A percentile compares a stretch with the other conserved stretches of the same genome.
Conservation (phyloP, 2,329 filamentous ascomycete species). For the Colletotrichum karsti region DNA sequence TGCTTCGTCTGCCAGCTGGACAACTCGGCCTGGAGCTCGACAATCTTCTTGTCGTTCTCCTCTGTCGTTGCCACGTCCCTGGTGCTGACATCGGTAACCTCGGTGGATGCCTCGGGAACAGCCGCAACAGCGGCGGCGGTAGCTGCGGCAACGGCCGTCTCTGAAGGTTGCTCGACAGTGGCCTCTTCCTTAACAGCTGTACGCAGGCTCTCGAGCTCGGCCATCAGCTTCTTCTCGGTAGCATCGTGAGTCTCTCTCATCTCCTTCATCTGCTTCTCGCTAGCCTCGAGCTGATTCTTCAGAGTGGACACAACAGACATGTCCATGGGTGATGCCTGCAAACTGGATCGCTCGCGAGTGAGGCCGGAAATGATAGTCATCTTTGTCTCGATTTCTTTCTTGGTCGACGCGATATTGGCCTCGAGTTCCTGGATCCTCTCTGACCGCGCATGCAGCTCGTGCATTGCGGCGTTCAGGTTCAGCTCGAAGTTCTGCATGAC, state of each 20-base stretch:
- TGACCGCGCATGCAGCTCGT: slow-evolving; percentile 86
- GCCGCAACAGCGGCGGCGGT: slow-evolving; percentile 11
- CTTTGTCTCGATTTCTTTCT: slow-evolving; percentile 97
- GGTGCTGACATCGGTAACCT: slow-evolving; percentile 38
- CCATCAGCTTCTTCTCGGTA: slow-evolving; percentile 78
- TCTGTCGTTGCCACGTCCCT: slow-evolving; percentile 41
- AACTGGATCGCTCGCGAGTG: slow-evolving; percentile 89
- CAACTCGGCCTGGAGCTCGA: slow-evolving; percentile 76
- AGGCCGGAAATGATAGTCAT: slow-evolving; percentile 94
- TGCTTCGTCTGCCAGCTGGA: slow-evolving; percentile 81
- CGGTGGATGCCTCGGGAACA: slow-evolving; percentile 24
- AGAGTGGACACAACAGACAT: slow-evolving; percentile 90
- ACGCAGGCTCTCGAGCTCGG: slow-evolving; percentile 76
- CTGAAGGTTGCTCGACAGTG: background rate
- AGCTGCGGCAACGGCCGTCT: slow-evolving; percentile 25
- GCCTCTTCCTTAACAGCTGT: slow-evolving; percentile 48
- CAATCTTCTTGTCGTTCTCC: slow-evolving; percentile 65
- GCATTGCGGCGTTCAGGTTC: slow-evolving; percentile 90
- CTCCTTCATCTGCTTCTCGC: slow-evolving; percentile 79
- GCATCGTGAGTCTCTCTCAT: slow-evolving; percentile 77
- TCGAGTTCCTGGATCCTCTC: slow-evolving; percentile 93
- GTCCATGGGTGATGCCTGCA: slow-evolving; percentile 86
- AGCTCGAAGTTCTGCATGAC: slow-evolving; percentile 92
- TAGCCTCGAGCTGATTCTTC: slow-evolving; percentile 87
- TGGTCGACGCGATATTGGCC: slow-evolving; percentile 80